Conservation (phyloP, 2,329 filamentous ascomycete genomes). For the Clathrospora elynae region DNA sequence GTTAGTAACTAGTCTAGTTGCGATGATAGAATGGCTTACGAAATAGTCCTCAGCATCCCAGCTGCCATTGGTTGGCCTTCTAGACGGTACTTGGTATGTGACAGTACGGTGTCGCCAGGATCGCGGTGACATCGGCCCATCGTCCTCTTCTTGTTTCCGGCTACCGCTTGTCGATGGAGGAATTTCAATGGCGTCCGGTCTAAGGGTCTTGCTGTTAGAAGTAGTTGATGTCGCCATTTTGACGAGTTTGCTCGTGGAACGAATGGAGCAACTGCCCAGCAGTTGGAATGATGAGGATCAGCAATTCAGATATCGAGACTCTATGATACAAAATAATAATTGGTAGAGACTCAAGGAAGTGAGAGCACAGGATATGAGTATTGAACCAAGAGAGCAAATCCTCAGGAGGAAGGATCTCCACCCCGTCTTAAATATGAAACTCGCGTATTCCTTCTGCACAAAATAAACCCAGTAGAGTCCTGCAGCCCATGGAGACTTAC, state of each 20-base stretch:
- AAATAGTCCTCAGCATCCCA: conserved; percentile 65
- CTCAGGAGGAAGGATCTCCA: conserved; percentile 13
- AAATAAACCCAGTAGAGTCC: conserved; percentile 24
- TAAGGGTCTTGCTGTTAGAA: conserved; percentile 39
- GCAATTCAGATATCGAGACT: background rate
- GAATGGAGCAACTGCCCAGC: conserved; percentile 40
- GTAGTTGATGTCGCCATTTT: conserved; percentile 37
- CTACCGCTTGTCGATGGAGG: conserved; percentile 27
- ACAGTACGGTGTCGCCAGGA: conserved; percentile 40
- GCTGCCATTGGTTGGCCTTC: conserved; percentile 36
- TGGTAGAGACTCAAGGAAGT: conserved; percentile 6
- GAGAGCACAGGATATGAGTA: conserved; percentile 4
- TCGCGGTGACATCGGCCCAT: conserved; percentile 36
- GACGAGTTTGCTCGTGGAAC: conserved; percentile 6
- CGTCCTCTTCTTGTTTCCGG: conserved; percentile 15
- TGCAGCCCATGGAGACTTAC: conserved; percentile 24
- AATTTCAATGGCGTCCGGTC: conserved; percentile 39
- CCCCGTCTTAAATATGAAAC: conserved; percentile 26
- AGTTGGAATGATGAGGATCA: conserved; percentile 21
- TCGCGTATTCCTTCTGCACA: conserved; percentile 20
- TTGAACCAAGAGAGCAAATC: conserved; percentile 5
- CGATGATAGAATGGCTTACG: conserved; percentile 46
- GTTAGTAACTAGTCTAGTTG: conserved; percentile 14
- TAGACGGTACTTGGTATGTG: conserved; percentile 37
- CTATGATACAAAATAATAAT: conserved; percentile 2